Conservation (phyloP, 441 rosid genomes). For the Gossypium davidsonii region DNA sequence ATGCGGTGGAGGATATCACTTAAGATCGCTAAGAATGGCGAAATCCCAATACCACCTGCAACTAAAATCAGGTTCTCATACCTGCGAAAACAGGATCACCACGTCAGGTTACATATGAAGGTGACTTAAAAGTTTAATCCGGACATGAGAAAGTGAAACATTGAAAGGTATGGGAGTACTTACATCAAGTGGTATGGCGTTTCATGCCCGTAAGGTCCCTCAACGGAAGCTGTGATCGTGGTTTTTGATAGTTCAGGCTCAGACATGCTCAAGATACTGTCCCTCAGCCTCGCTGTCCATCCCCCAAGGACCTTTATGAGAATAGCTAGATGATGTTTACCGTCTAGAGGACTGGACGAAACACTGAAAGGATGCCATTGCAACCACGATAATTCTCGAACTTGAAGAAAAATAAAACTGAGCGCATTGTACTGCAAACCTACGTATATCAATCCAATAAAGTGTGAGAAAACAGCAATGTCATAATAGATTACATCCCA, state of each 20-base stretch:
- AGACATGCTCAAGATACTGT: conserved; percentile 26
- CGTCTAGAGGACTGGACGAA: conserved; percentile 63
- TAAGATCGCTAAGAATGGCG: conserved; percentile 77
- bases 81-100: conserved; percentile 30
- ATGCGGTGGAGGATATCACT: conserved; percentile 66
- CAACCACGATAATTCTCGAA: conserved; percentile 59
- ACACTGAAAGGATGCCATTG: conserved; percentile 77
- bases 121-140: neutral
- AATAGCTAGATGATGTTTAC: conserved; percentile 44
- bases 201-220: conserved; percentile 77
- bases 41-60: conserved; percentile 88
- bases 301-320: conserved; percentile 60
- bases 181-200: conserved; percentile 72
- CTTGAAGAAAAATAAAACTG: conserved; percentile 34
- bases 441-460: conserved; percentile 16
- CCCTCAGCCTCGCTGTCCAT: conserved; percentile 55
- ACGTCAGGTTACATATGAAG: neutral
- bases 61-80: conserved; percentile 74
- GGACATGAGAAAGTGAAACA: neutral
- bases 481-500: neutral
- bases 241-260: conserved; percentile 25
- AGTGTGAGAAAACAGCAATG: neutral
- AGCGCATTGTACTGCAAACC: conserved; percentile 76
- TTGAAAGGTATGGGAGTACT: neutral
- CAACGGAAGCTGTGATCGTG: conserved; percentile 56